These are phyloP conservation scores for Scleroderma citrinum DNA, from an alignment of 768 basidiomycete species.

Conservation along the genomic window DNA sequence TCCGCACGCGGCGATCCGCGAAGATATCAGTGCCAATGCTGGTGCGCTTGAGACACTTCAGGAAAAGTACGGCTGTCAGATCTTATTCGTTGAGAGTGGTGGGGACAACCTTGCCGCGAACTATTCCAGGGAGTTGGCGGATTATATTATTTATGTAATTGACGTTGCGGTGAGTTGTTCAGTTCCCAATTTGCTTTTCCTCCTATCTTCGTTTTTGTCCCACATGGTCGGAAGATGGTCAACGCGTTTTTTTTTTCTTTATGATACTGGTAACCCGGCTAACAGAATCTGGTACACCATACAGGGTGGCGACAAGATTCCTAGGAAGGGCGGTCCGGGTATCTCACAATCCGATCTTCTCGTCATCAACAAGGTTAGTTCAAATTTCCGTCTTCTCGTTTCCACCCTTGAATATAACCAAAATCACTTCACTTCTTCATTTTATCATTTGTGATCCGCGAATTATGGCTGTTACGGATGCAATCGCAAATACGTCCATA, in stretches of 20 bases:
- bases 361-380: slow-evolving; percentile 84
- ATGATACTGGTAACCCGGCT: not conserved
- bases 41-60: slow-evolving; percentile 93
- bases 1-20: slow-evolving; percentile 96
- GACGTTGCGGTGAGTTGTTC: slow-evolving; percentile 62
- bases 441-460: not conserved
- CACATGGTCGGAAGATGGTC: too few relatives aligned
- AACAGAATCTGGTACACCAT: not conserved
- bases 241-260: not conserved
- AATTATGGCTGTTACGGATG: not conserved
- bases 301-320: slow-evolving; percentile 96
- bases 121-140: slow-evolving; percentile 93
- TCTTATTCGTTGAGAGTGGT: slow-evolving; percentile 93
- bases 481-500: not conserved
- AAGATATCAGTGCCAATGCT: slow-evolving; percentile 97
- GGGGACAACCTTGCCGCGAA: slow-evolving; percentile 97
- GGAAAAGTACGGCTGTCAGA: slow-evolving; percentile 81
- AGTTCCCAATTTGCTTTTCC: not conserved
- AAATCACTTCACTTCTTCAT: not conserved
- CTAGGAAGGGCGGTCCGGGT: slow-evolving; percentile 95
- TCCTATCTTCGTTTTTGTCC: slow-evolving; percentile 1
- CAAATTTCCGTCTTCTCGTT: not conserved
- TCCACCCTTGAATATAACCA: not conserved
- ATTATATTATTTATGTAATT: slow-evolving; percentile 94
- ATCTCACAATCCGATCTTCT: slow-evolving; percentile 94